phyloP scores from a whole-genome alignment of 1,284 basidiomycete species.

The Ceratobasidium papillatum region DNA sequence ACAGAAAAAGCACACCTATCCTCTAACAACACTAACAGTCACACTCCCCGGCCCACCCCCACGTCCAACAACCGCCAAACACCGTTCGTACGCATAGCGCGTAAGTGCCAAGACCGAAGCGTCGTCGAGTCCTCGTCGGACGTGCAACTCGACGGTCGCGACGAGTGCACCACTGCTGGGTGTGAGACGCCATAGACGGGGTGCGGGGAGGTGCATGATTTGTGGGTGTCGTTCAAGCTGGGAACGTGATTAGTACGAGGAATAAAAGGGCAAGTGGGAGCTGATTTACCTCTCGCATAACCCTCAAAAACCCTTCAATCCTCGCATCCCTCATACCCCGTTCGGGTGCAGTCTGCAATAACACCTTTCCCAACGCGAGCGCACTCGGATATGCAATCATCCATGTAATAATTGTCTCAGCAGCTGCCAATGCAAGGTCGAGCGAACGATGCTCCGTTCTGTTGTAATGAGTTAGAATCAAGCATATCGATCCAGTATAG shows the following conservation, averaged over 20 bases:
- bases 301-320: slow-evolving; percentile 80
- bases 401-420: slow-evolving; percentile 79
- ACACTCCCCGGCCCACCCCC: slow-evolving; percentile 46
- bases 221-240: slow-evolving; percentile 82
- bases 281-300: slow-evolving; percentile 75
- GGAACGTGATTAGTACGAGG: background rate
- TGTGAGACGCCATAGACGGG: slow-evolving; percentile 86
- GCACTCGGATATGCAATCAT: slow-evolving; percentile 83
- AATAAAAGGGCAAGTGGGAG: background rate
- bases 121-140: slow-evolving; percentile 72
- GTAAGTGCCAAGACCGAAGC: slow-evolving; percentile 77
- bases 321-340: slow-evolving; percentile 62
- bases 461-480: slow-evolving; percentile 17
- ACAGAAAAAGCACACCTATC: slow-evolving; percentile 20
- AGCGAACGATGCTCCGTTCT: slow-evolving; percentile 69
- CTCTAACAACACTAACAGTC: slow-evolving; percentile 47
- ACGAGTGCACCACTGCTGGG: slow-evolving; percentile 62
- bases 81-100: slow-evolving; percentile 70
- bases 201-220: slow-evolving; percentile 78
- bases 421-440: slow-evolving; percentile 77
- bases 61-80: slow-evolving; percentile 47
- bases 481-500: too few relatives aligned
- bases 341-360: slow-evolving; percentile 86
- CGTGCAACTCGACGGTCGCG: slow-evolving; percentile 83
- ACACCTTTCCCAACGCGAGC: slow-evolving; percentile 77